Evolutionary conservation across 176 grass and related monocot genomes (phyloP).

Genomic region (Poa annua): DNA sequence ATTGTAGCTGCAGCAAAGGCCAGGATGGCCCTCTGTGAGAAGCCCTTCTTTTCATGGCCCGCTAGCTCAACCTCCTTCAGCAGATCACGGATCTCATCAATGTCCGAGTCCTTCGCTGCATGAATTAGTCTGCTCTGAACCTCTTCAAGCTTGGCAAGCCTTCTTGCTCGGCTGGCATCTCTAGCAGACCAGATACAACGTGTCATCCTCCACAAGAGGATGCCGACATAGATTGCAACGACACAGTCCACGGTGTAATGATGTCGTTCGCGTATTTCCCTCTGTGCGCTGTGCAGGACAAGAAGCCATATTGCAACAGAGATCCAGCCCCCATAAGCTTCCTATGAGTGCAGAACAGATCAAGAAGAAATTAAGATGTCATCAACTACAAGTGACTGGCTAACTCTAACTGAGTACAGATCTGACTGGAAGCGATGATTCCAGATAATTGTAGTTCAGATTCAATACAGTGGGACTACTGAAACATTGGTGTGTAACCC

Average conservation of each 20-base stretch:
- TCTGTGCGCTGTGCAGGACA: conserved; percentile 76
- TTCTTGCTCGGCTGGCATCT: conserved; percentile 56
- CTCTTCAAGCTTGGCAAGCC: conserved; percentile 71
- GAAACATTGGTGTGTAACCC: conserved; percentile 5
- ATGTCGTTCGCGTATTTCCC: conserved; percentile 86
- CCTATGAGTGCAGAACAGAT: conserved; percentile 33
- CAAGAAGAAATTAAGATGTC: conserved; percentile 3
- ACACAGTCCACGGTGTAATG: conserved; percentile 86
- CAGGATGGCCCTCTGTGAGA: conserved; percentile 58
- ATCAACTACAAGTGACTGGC: background rate
- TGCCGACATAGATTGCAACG: conserved; percentile 82
- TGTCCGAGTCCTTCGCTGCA: conserved; percentile 79
- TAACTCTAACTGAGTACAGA: background rate
- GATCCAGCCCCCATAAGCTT: conserved; percentile 95
- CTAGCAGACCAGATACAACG: conserved; percentile 78
- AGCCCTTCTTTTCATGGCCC: conserved; percentile 59
- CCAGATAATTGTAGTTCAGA: conserved; percentile 25
- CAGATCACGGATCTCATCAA: conserved; percentile 66
- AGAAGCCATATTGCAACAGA: conserved; percentile 77
- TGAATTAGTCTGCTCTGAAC: conserved; percentile 61
- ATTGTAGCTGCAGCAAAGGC: conserved; percentile 61
- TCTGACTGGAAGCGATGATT: background rate
- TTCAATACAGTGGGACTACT: background rate
- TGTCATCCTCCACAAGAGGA: conserved; percentile 90
- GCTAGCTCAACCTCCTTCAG: conserved; percentile 74